Base-by-base conservation (phyloP, 257 asterid genomes). In the Ehretia macrophylla region DNA sequence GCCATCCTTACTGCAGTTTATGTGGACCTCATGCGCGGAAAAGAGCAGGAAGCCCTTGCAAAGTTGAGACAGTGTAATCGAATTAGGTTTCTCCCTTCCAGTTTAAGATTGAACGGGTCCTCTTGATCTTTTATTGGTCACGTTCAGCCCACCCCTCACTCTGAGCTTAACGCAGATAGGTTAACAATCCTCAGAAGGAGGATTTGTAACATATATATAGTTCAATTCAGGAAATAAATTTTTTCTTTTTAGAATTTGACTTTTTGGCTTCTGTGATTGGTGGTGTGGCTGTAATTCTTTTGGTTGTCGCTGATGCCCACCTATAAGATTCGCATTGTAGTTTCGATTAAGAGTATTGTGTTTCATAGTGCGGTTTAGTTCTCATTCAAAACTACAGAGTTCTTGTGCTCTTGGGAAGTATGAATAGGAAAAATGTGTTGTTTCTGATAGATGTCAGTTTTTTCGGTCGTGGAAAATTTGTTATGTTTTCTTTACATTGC, bases 201-300 rank as follows among this genome's bases (percentile, higher is more conserved):
- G 84, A 75, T 85, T 68, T 88, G 96, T 88, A 83, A 72, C 90
- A 76, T 82, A 79, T 80, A 72, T 70, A 81, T 85, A 81, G 90
- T 64, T 73, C 77, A 72, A 65, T 74, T 75, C 85, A 78, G 86
- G 84, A 78, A 78, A 85, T 75, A 79, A 81, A 27, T 20, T 44
- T 71, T 54, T 52, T 52, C 54, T 63, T 10, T 47, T 55, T 37
- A 71, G 58, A 60, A 45, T 68, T 64, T 75, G 44, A 17, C 39
- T 38, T 65, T 52, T 77, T 71, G 80, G 68, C 62, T 66, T 68
- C 65, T 65, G 83, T 68, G 58, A 59, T 59, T 67, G 79, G 78
- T 69, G 77, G 68, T 35, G 72, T 73, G 69, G 79, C 74, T 59
- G 77, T 64, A 66, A 62, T 71, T 67, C 66, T 70, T 75, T 72